Percentiles rank a stretch among this genome's conserved stretches.
Conservation (phyloP, 306 rosid species). For the Trifolium repens region DNA sequence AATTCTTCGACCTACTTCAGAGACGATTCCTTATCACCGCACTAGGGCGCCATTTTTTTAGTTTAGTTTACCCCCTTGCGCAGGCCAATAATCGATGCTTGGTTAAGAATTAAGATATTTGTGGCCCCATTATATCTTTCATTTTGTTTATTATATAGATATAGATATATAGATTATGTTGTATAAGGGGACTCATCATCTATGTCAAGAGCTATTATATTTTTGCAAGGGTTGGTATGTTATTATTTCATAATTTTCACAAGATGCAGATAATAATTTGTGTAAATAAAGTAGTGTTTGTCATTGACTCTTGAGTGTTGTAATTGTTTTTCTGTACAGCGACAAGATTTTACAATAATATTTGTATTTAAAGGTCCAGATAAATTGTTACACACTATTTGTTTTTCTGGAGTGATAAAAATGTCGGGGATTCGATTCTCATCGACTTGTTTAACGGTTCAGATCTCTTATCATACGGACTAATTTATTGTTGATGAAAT, state of each 20-base stretch:
- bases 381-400: too few species aligned
- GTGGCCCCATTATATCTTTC: conserved; percentile 43
- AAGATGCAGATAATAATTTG: conserved; percentile 49
- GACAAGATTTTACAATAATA: conserved; percentile 41
- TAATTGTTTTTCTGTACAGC: conserved; percentile 60
- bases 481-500: too few species aligned
- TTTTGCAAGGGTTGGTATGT: conserved; percentile 46
- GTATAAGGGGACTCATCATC: conserved; percentile 42
- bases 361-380: too few species aligned
- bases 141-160: conserved; percentile 38
- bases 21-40: conserved; percentile 60
- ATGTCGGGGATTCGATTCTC: too few species aligned
- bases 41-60: conserved; percentile 23
- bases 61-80: conserved; percentile 29
- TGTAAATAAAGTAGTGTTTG: conserved; percentile 62
- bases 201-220: conserved; percentile 37
- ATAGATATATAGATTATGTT: conserved; percentile 39
- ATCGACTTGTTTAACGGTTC: too few species aligned
- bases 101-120: conserved; percentile 41
- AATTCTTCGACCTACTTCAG: conserved; percentile 49
- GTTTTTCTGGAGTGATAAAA: too few species aligned
- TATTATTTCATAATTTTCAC: conserved; percentile 36
- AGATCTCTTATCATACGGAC: too few species aligned
- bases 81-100: conserved; percentile 42
- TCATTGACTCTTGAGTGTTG: conserved; percentile 43